Evolutionary conservation across 164 flowering plant species (phyloP).

Genomic region (Piper betle): DNA sequence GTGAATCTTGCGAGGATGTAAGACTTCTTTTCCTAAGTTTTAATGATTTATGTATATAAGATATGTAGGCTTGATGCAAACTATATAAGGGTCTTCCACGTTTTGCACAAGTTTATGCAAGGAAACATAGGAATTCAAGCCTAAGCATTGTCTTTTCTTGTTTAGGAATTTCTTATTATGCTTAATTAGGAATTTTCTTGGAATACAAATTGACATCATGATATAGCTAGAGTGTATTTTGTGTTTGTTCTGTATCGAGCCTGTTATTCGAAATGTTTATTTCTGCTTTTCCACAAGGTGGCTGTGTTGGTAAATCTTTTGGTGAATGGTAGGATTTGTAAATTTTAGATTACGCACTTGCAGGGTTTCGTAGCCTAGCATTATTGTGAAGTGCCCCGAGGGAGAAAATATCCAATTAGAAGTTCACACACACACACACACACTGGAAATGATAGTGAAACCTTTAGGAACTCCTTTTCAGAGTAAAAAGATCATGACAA

Average conservation of each 20-base stretch:
- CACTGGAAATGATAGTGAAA: not conserved
- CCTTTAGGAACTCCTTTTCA: too few relatives aligned
- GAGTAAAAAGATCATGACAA: too few relatives aligned
- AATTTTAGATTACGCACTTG: too few relatives aligned
- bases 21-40: conserved; percentile 13
- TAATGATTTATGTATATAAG: not conserved
- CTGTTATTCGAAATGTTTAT: not conserved
- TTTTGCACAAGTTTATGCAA: not conserved
- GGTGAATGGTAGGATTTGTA: too few relatives aligned
- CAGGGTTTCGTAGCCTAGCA: too few relatives aligned
- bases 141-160: not conserved
- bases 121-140: not conserved
- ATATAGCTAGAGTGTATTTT: not conserved
- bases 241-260: not conserved
- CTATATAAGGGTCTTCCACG: not conserved
- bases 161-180: not conserved
- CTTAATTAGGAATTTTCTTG: not conserved
- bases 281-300: not conserved
- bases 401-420: too few relatives aligned
- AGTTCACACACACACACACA: not conserved
- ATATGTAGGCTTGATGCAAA: too few relatives aligned
- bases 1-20: conserved; percentile 61
- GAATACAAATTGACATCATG: not conserved
- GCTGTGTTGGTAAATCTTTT: too few relatives aligned
- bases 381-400: too few relatives aligned